Evolutionary conservation across 1,284 basidiomycete species (phyloP).

Genomic region (Heterobasidion occidentale): DNA sequence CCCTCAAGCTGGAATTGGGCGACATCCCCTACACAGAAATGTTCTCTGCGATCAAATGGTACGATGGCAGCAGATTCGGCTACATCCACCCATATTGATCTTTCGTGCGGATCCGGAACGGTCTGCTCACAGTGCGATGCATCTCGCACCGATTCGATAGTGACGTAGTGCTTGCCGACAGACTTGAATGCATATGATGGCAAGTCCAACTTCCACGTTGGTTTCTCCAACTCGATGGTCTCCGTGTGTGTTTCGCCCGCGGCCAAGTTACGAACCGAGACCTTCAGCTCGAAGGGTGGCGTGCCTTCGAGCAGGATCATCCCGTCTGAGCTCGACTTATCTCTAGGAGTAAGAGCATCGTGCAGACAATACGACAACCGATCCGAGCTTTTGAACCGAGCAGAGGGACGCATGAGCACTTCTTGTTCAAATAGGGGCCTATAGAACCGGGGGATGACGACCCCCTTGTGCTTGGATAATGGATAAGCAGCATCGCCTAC

Average conservation of each 20-base stretch:
- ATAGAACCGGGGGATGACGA: conserved; percentile 53
- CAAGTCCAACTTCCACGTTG: conserved; percentile 71
- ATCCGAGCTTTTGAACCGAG: conserved; percentile 62
- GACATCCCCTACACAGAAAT: conserved; percentile 89
- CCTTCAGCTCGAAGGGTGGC: conserved; percentile 79
- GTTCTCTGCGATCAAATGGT: conserved; percentile 68
- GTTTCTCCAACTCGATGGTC: conserved; percentile 49
- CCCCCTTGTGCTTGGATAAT: conserved; percentile 50
- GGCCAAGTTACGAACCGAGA: conserved; percentile 72
- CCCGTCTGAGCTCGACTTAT: conserved; percentile 48
- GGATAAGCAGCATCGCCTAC: conserved; percentile 88
- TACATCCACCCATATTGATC: conserved; percentile 77
- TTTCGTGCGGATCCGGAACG: conserved; percentile 52
- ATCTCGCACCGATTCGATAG: conserved; percentile 71
- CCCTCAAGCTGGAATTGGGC: conserved; percentile 93
- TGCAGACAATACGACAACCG: conserved; percentile 73
- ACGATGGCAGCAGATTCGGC: conserved; percentile 93
- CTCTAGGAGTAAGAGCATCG: conserved; percentile 52
- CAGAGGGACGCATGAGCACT: conserved; percentile 71
- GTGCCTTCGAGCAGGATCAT: conserved; percentile 62
- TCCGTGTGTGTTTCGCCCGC: conserved; percentile 56
- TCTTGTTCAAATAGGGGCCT: conserved; percentile 78
- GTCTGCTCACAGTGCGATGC: conserved; percentile 75
- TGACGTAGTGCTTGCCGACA: conserved; percentile 75
- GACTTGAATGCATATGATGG: conserved; percentile 68